Percentiles rank a stretch among this genome's conserved stretches.
These are phyloP conservation scores for Podila clonocystis DNA, from an alignment of 192 early-diverging fungal species.

Conservation along the genomic window DNA sequence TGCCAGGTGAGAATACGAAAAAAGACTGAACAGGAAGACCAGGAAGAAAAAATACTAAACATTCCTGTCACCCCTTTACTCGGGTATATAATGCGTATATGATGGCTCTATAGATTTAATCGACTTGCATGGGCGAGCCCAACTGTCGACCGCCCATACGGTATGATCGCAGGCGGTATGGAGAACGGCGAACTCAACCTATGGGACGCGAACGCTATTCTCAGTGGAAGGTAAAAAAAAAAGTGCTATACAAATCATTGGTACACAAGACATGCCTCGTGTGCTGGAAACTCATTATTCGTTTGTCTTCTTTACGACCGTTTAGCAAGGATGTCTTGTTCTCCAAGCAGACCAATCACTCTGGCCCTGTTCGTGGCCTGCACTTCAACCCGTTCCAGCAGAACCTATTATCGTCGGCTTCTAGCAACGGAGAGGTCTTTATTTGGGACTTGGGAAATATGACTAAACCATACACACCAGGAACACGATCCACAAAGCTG, in stretches of 20 bases:
- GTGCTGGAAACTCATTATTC: background rate
- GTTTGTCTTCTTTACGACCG: background rate
- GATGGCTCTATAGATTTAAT: constrained; percentile 75
- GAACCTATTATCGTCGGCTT: constrained; percentile 90
- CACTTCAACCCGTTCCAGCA: constrained; percentile 90
- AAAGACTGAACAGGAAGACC: background rate
- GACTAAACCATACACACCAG: constrained; percentile 89
- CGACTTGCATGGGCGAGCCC: constrained; percentile 84
- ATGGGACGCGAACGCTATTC: constrained; percentile 86
- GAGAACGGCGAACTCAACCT: constrained; percentile 93
- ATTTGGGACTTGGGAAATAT: constrained; percentile 96
- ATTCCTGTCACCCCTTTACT: background rate
- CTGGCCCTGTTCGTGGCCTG: constrained; percentile 91
- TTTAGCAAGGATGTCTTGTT: constrained; percentile 65
- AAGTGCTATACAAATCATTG: background rate
- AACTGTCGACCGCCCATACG: constrained; percentile 61
- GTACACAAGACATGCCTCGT: background rate
- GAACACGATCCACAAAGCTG: constrained; percentile 80
- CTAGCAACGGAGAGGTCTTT: constrained; percentile 92
- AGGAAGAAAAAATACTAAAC: background rate
- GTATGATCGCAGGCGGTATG: constrained; percentile 92
- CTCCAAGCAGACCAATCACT: constrained; percentile 77
- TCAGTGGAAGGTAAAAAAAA: constrained; percentile 65
- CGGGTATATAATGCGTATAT: background rate
- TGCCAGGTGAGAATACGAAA: constrained; percentile 63